Percentiles rank a stretch among this genome's conserved stretches.
Evolutionary conservation across 2,329 filamentous ascomycete genomes (phyloP).

Genomic region (Lachnellula cervina): DNA sequence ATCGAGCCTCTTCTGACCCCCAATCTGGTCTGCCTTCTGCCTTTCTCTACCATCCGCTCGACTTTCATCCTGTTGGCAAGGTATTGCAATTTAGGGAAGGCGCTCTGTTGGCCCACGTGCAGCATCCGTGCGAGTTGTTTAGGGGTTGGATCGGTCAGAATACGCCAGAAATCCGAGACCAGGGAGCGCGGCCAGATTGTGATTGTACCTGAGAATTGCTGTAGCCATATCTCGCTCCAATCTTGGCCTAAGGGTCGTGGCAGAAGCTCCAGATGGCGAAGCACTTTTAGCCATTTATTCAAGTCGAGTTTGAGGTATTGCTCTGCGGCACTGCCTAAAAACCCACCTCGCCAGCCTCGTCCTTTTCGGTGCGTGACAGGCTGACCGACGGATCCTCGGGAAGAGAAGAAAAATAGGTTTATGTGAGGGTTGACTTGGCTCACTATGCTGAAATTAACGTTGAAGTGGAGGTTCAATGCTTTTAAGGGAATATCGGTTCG

Average conservation of each 20-base stretch:
- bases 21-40: constrained; percentile 49
- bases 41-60: constrained; percentile 64
- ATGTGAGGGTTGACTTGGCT: constrained; percentile 92
- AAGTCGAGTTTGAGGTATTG: constrained; percentile 95
- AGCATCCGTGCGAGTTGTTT: constrained; percentile 81
- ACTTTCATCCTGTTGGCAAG: constrained; percentile 81
- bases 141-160: constrained; percentile 76
- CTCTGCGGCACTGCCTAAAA: constrained; percentile 85
- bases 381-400: constrained; percentile 82
- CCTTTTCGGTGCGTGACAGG: constrained; percentile 92
- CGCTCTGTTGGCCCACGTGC: constrained; percentile 79
- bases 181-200: constrained; percentile 91
- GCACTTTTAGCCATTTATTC: constrained; percentile 94
- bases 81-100: constrained; percentile 90
- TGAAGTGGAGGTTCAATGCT: constrained; percentile 92
- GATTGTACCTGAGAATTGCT: constrained; percentile 89
- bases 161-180: constrained; percentile 75
- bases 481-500: constrained; percentile 94
- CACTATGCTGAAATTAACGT: constrained; percentile 94
- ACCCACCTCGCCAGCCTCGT: constrained; percentile 92
- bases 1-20: constrained; percentile 47
- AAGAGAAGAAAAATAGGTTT: constrained; percentile 98
- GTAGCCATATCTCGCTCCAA: constrained; percentile 95
- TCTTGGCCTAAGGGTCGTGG: constrained; percentile 89
- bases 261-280: constrained; percentile 86